Percentiles rank a stretch among this genome's conserved stretches.
These are phyloP conservation scores for Alternaria longipes DNA, from an alignment of 2,329 filamentous ascomycete genomes.

Conservation along the genomic window DNA sequence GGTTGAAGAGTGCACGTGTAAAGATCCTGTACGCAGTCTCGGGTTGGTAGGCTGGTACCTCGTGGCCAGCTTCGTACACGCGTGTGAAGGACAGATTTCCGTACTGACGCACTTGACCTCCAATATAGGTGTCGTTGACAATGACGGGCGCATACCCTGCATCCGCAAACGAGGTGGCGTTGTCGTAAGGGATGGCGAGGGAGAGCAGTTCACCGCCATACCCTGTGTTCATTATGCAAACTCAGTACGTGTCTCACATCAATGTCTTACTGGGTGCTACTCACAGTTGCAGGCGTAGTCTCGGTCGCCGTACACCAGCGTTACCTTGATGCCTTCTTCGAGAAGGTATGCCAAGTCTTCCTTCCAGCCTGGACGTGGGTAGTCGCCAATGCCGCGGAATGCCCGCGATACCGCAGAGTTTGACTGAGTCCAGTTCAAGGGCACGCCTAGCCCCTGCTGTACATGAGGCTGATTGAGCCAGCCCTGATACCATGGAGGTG, in stretches of 20 bases:
- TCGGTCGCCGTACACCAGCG: slow-evolving; percentile 44
- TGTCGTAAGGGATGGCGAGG: slow-evolving; percentile 61
- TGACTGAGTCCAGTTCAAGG: slow-evolving; percentile 65
- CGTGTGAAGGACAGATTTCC: slow-evolving; percentile 69
- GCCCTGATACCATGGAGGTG: slow-evolving; percentile 58
- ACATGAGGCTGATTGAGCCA: slow-evolving; percentile 67
- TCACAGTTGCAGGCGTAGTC: slow-evolving; percentile 63
- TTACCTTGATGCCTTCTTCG: slow-evolving; percentile 54
- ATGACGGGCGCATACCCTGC: slow-evolving; percentile 78
- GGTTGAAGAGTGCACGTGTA: slow-evolving; percentile 60
- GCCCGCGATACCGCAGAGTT: slow-evolving; percentile 54
- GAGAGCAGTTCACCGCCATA: slow-evolving; percentile 79
- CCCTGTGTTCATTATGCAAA: slow-evolving; percentile 30
- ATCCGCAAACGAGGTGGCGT: slow-evolving; percentile 65
- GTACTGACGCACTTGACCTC: slow-evolving; percentile 77
- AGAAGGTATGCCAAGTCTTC: slow-evolving; percentile 63
- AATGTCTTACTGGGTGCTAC: neutral
- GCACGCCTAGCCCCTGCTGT: slow-evolving; percentile 64
- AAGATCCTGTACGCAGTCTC: slow-evolving; percentile 64
- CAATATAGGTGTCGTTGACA: slow-evolving; percentile 73
- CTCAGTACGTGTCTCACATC: neutral
- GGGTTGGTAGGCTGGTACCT: slow-evolving; percentile 58
- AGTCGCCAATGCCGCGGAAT: slow-evolving; percentile 61
- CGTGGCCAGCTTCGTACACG: slow-evolving; percentile 63
- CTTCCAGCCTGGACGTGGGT: slow-evolving; percentile 58